Base-by-base conservation (phyloP, 371 early-diverging fungal species). In the Phascolomyces articulosus region DNA sequence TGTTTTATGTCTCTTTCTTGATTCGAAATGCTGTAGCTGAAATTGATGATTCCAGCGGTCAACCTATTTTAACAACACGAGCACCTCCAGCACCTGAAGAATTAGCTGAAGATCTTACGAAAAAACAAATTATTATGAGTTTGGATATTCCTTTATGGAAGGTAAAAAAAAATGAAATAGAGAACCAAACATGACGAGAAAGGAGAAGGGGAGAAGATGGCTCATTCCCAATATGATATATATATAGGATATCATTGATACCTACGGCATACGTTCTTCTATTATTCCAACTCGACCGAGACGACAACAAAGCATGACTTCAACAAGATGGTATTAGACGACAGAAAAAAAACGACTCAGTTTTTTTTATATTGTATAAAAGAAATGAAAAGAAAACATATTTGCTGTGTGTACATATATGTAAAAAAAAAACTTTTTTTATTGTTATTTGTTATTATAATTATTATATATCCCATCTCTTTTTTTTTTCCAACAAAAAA, bases 1-100 rank as follows among this genome's bases (percentile, higher is more conserved):
- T 97, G 57, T 98, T 98, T 67, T 95, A 96, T 67, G 82, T 96
- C 10, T 92, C 96, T 8, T 97, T 97, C 68, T 77, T 98, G 48
- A 86, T 96, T 18, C 85, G 93, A 55, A 96, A 93, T 56, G 95
- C 93, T 7, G 87, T 82, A 47, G 96, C 87, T 10, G 79, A 74
- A 55, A 89, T 97, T 24, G 90, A 90, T 62, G 90, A 87, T 55
- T 80, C 82, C 4, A 79, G 78, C 40, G 93, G 92, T 0, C 86
- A 91, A 65, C 95, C 93, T 1, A 82, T 87, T 16, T 63, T 88
- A 20, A 67, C 84, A 60, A 74, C 81, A 26, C 82, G 80, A 58
- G 76, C 85, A 64, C 82, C 84, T 28, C 92, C 90, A 0, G 85
- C 84, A 10, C 78, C 83, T 13, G 87, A 88, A 24, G 89, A 89